Evolutionary conservation across 2,329 filamentous ascomycete genomes (phyloP), one percentile per base, ranked within the genome.

Genomic region (Phyllosticta citribraziliensis): DNA sequence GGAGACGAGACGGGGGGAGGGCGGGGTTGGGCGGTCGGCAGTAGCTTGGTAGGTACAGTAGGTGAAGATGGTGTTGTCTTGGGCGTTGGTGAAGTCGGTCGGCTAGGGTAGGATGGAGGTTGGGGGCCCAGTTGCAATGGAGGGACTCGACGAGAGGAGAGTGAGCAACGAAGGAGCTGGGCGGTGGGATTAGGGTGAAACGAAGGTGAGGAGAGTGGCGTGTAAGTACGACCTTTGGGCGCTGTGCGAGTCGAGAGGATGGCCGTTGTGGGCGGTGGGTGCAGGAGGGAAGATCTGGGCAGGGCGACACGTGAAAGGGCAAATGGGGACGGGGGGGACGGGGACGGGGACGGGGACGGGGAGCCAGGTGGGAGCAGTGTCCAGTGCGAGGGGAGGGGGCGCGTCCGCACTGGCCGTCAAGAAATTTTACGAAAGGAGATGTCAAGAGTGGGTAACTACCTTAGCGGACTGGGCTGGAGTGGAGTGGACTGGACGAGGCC

Each of bases 401-500:
- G 57, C 22, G 53, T 25, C 47, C 22, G 58, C 58, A 61, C 58
- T 52, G 58, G 58, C 58, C 58, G 40, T 20, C 53, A 61, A 54
- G 58, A 61, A 61, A 61, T 61, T 61, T 61, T 61, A 40, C 58
- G 58, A 61, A 61, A 61, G 58, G 58, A 61, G 58, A 61, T 61
- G 58, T 40, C 33, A 40, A 40, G 33, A 40, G 33, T 40, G 33
- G 33, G 33, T 40, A 40, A 40, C 11, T 40, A 40, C 17, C 17
- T 14, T n/a, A n/a, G n/a, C n/a, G n/a, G n/a, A n/a, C n/a, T n/a
- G n/a, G n/a, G n/a, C n/a, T n/a, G n/a, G n/a, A n/a, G 14, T 40
- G 14, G 11, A 40, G 33, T 14, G 0, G 33, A 40, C 9, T 9
- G 12, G 11, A 5, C 33, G 33, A 14, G 33, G 11, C 5, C 9